Evolutionary conservation across 495 filamentous ascomycete genomes (phyloP).

Genomic region (Hypoxylon rickii): DNA sequence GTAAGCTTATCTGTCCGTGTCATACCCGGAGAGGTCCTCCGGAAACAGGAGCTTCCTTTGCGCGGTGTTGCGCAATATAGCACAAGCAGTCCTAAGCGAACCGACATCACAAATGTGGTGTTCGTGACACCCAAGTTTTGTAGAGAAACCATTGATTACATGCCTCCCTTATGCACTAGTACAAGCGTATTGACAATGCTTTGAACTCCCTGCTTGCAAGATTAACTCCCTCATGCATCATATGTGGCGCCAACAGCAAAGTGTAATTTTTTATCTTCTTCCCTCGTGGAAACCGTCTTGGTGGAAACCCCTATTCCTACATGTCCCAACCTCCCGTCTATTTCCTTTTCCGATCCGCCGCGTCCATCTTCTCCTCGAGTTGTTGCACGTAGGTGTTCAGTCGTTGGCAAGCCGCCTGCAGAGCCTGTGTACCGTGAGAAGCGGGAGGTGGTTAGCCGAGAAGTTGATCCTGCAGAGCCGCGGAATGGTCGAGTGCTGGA

Average conservation of each 20-base stretch:
- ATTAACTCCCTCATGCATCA: conserved; percentile 1
- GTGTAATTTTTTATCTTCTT: not conserved
- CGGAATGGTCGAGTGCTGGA: conserved; percentile 5
- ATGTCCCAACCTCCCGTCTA: conserved; percentile 35
- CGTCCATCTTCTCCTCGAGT: conserved; percentile 81
- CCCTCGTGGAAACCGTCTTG: conserved; percentile 3
- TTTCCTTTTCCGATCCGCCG: conserved; percentile 58
- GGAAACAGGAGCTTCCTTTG: no score
- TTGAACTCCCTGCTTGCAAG: conserved; percentile 28
- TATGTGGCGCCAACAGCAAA: not conserved
- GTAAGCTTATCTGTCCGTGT: no score
- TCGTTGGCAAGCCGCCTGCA: conserved; percentile 85
- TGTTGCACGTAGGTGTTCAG: conserved; percentile 80
- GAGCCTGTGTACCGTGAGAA: conserved; percentile 67
- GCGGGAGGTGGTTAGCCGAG: no score
- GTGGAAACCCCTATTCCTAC: conserved; percentile 19
- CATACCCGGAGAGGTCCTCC: no score
- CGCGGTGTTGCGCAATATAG: no score
- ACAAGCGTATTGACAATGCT: conserved; percentile 19
- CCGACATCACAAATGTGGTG: not conserved
- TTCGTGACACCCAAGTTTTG: conserved; percentile 4
- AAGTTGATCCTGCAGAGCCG: no score
- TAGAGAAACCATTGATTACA: conserved; percentile 12
- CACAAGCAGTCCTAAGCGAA: no score
- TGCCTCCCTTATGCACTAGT: conserved; percentile 5